Conservation (phyloP, 192 early-diverging fungal species). For the Cladochytrium replicatum region DNA sequence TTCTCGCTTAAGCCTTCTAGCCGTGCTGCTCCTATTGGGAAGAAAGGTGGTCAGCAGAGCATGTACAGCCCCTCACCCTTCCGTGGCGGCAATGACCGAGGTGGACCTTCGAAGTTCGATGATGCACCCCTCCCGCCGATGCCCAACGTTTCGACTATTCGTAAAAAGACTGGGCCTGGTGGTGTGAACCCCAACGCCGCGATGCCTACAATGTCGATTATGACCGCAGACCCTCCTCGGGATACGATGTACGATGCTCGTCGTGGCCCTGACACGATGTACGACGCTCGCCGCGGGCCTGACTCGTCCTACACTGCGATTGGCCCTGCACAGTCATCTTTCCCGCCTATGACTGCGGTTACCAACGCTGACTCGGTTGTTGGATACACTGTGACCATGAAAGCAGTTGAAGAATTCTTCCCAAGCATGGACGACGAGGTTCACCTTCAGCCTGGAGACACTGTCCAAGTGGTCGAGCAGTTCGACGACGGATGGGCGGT, state of each 20-base stretch:
- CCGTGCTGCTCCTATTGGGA: not conserved
- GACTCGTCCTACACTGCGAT: too few species aligned
- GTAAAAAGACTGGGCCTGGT: not conserved
- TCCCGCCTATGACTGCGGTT: too few species aligned
- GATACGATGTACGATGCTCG: too few species aligned
- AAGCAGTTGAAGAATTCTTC: too few species aligned
- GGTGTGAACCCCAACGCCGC: too few species aligned
- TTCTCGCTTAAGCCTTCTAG: not conserved
- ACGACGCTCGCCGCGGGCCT: too few species aligned
- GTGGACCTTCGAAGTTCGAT: not conserved
- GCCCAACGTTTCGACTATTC: not conserved
- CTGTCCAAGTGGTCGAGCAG: constrained; percentile 54
- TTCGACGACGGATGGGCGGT: constrained; percentile 92
- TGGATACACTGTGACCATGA: too few species aligned
- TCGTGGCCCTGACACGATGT: too few species aligned
- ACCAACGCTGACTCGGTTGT: too few species aligned
- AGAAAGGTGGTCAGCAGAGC: not conserved
- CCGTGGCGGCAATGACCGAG: not conserved
- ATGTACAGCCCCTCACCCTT: not conserved
- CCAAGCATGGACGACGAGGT: constrained; percentile 76
- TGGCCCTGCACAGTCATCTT: too few species aligned
- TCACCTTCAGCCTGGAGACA: constrained; percentile 57
- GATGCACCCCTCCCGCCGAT: not conserved
- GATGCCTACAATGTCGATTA: too few species aligned
- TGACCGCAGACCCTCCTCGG: too few species aligned